Evolutionary conservation across 495 filamentous ascomycete species (phyloP).

Genomic region (Aspergillus wentii): DNA sequence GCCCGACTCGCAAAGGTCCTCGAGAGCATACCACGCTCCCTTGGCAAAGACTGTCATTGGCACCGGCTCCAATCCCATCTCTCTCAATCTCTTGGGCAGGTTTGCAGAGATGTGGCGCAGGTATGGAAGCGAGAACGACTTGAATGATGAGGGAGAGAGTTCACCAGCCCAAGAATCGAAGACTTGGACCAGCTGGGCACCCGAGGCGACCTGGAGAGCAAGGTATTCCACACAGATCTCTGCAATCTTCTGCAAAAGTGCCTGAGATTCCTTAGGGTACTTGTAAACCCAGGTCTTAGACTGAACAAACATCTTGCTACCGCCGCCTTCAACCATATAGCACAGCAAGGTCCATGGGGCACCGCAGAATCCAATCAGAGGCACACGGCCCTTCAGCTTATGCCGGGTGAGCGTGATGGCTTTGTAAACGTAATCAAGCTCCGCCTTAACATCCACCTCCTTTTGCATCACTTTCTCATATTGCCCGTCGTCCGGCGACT

Average conservation of each 20-base stretch:
- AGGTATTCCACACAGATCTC: constrained; percentile 92
- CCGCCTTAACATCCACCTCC: constrained; percentile 74
- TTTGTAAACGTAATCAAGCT: constrained; percentile 90
- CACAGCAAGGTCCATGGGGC: constrained; percentile 95
- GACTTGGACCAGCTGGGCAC: constrained; percentile 91
- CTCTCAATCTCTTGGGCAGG: constrained; percentile 64
- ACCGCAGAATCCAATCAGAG: constrained; percentile 94
- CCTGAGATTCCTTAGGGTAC: constrained; percentile 74
- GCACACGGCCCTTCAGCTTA: constrained; percentile 83
- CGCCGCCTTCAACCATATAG: constrained; percentile 98
- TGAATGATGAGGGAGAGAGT: constrained; percentile 78
- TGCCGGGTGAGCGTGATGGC: constrained; percentile 87
- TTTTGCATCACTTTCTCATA: constrained; percentile 71
- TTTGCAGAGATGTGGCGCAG: constrained; percentile 75
- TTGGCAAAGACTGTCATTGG: constrained; percentile 99
- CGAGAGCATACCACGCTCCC: constrained; percentile 94
- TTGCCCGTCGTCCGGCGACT: constrained; percentile 71
- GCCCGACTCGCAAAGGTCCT: constrained; percentile 77
- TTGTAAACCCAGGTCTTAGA: constrained; percentile 94
- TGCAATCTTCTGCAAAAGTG: constrained; percentile 81
- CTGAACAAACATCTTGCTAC: constrained; percentile 86
- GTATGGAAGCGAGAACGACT: constrained; percentile 79
- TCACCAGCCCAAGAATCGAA: constrained; percentile 99
- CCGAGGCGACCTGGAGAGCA: constrained; percentile 84
- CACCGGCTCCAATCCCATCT: constrained; percentile 70